Base-by-base conservation (phyloP, 768 basidiomycete genomes). In the Boletellus emodensis region DNA sequence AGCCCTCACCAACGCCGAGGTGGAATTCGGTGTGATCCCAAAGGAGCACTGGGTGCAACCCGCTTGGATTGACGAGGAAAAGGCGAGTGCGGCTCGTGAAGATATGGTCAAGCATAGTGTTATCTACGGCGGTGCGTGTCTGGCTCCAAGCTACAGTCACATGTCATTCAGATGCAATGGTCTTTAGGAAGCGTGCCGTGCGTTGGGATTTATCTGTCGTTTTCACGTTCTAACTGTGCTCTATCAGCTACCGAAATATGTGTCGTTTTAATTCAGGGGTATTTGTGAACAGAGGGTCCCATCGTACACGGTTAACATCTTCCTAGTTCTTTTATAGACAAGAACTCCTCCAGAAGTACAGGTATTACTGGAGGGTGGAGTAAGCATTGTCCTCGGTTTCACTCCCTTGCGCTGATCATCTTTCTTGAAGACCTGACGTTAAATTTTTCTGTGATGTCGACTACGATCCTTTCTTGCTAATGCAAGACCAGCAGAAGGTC, bases 221-320 rank as follows among this genome's bases (percentile, higher is more conserved):
- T 38, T 40, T 26, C 18, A 46, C n/a, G 46, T 51, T 17, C 49
- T 62, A 11, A 60, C 24, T 37, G 4, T n/a, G 15, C 37, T 11
- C 20, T 43, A 44, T 30, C 58, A 85, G 82, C 17, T 95, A 96
- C 62, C 83, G 94, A 36, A 93, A 95, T 59, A 95, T 96, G 94
- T 96, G 94, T 69, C 82, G 94, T 11, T 97, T 85, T 71, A 92
- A 94, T 70, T 93, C 90, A 41, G 92, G 90, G 30, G 90, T 91
- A 68, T 56, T 40, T 54, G 1, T 24, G 38, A 33, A 18, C 20
- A 26, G 15, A 4, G 10, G 45, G 14, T 41, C 6, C 18, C 32
- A 37, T 26, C 18, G 18, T 35, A 14, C 34, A 12, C 44, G 15
- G 44, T 46, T 60, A 7, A 52, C 44, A 4, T 38, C 37, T 4